Conservation (phyloP, 305 asterid genomes). For the Caryopteris hybrid region DNA sequence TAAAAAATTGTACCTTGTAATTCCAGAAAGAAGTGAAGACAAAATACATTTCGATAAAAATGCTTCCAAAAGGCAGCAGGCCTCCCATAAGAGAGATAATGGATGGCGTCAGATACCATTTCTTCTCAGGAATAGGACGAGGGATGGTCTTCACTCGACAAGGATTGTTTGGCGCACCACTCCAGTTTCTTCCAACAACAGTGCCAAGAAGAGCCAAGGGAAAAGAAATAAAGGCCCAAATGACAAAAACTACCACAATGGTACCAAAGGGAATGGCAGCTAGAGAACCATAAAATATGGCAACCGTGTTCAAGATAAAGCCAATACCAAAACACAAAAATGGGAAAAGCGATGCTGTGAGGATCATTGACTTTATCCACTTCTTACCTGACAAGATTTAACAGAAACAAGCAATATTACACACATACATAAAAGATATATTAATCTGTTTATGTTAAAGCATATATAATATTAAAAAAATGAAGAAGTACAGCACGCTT, state of each 20-base stretch:
- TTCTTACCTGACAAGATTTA: constrained; percentile 46
- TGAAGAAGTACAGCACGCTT: not conserved
- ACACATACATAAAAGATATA: not conserved
- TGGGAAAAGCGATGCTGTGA: constrained; percentile 77
- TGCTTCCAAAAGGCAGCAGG: constrained; percentile 73
- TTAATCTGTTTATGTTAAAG: not conserved
- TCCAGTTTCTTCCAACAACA: constrained; percentile 73
- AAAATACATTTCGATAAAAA: constrained; percentile 71
- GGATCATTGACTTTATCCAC: constrained; percentile 75
- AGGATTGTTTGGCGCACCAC: constrained; percentile 70
- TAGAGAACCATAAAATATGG: constrained; percentile 66
- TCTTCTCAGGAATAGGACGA: constrained; percentile 84
- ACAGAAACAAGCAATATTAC: constrained; percentile 11
- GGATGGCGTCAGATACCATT: constrained; percentile 74
- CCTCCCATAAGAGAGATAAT: constrained; percentile 72
- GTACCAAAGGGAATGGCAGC: constrained; percentile 75
- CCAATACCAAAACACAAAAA: constrained; percentile 72
- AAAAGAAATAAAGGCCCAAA: constrained; percentile 71
- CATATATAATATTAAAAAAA: not conserved
- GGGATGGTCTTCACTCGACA: constrained; percentile 82
- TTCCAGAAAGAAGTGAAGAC: constrained; percentile 82
- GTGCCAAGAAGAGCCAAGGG: constrained; percentile 79
- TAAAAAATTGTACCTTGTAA: constrained; percentile 78
- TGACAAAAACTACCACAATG: constrained; percentile 61
- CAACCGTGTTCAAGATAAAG: constrained; percentile 57